phyloP scores from a whole-genome alignment of 1,284 basidiomycete species.

The Ganoderma lucidum region DNA sequence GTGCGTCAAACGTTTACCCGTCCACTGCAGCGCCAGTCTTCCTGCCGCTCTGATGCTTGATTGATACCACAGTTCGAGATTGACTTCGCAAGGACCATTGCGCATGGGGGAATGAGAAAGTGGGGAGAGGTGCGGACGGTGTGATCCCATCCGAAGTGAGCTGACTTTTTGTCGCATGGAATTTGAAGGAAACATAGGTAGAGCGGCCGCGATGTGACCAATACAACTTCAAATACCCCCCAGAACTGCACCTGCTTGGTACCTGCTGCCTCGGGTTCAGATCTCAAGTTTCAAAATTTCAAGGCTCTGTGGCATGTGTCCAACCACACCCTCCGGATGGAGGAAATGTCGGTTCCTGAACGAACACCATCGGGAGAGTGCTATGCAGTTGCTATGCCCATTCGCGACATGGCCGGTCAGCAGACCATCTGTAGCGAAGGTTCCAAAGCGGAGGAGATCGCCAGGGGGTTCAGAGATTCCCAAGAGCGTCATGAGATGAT shows the following conservation, averaged over 20 bases:
- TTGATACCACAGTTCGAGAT: not conserved
- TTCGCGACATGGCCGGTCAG: slow-evolving; percentile 2
- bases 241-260: not conserved
- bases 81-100: not conserved
- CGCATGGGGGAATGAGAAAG: not conserved
- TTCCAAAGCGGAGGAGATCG: slow-evolving; percentile 1
- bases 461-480: slow-evolving; percentile 12
- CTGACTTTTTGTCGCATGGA: not conserved
- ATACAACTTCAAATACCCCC: not conserved
- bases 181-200: not conserved
- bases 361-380: not conserved
- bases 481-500: slow-evolving; percentile 27
- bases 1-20: too few species aligned
- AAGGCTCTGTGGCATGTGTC: not conserved
- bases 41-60: not conserved
- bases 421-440: slow-evolving; percentile 15
- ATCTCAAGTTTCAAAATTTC: not conserved
- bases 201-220: not conserved
- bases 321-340: not conserved
- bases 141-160: not conserved
- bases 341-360: not conserved
- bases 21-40: too few species aligned
- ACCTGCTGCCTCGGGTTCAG: not conserved
- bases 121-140: not conserved
- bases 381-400: not conserved